Evolutionary conservation across 768 basidiomycete genomes (phyloP).

Genomic region (Rhodotorula paludigena): DNA sequence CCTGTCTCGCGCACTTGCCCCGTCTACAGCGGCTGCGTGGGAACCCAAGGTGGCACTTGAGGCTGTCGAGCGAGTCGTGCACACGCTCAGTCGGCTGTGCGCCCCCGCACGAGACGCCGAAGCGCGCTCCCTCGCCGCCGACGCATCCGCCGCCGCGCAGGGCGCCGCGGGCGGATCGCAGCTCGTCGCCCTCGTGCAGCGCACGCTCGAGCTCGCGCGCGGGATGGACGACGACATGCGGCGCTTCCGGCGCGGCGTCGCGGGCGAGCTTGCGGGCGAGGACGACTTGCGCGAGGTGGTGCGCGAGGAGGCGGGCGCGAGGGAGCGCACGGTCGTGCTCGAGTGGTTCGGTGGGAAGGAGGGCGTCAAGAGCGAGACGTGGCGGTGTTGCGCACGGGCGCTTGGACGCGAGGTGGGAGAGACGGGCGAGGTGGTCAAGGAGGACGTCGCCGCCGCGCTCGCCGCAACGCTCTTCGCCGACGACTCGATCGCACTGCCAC

Average conservation of each 20-base stretch:
- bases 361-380: background rate
- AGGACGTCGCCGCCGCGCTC: background rate
- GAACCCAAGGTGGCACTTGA: background rate
- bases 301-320: conserved; percentile 7
- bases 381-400: background rate
- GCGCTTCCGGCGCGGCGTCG: background rate
- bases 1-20: background rate
- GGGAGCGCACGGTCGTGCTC: conserved; percentile 10
- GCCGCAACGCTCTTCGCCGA: conserved; percentile 13
- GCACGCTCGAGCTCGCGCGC: background rate
- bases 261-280: background rate
- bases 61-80: background rate
- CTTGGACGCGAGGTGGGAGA: background rate
- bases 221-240: conserved; percentile 12
- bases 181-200: conserved; percentile 9
- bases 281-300: background rate
- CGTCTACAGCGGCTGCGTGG: background rate
- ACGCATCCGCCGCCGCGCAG: background rate
- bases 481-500: background rate
- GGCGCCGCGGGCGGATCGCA: no score
- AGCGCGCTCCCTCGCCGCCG: background rate
- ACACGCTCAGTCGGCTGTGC: conserved; percentile 6
- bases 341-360: background rate
- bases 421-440: background rate
- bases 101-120: conserved; percentile 20